Evolutionary conservation across 1,284 basidiomycete genomes (phyloP).

Genomic region (Moniliophthora roreri): DNA sequence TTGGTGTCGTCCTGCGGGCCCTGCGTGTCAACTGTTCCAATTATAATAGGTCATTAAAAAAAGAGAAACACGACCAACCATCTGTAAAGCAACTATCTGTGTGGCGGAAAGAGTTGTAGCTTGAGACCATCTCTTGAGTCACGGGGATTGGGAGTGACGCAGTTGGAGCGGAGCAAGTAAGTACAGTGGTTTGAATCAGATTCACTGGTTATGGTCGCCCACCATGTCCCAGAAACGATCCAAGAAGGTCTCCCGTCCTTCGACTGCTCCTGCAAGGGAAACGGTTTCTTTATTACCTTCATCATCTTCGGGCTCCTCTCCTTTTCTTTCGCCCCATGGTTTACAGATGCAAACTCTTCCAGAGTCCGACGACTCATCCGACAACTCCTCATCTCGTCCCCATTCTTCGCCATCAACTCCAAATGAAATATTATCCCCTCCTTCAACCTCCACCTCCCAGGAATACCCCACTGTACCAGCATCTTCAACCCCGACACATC

Average conservation of each 20-base stretch:
- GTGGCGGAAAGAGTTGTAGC: too few relatives aligned
- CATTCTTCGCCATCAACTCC: constrained; percentile 12
- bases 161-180: too few relatives aligned
- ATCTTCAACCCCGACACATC: background rate
- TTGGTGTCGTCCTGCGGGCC: too few relatives aligned
- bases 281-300: constrained; percentile 12
- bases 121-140: too few relatives aligned
- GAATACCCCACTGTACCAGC: background rate
- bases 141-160: too few relatives aligned
- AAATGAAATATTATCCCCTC: constrained; percentile 6
- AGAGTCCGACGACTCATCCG: constrained; percentile 15
- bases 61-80: too few relatives aligned
- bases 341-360: constrained; percentile 15
- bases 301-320: constrained; percentile 5
- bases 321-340: background rate
- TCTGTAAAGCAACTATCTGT: too few relatives aligned
- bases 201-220: background rate
- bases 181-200: too few relatives aligned
- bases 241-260: constrained; percentile 15
- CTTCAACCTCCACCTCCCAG: background rate
- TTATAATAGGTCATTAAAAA: too few relatives aligned
- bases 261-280: constrained; percentile 17
- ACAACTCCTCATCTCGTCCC: constrained; percentile 9
- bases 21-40: too few relatives aligned
- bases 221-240: constrained; percentile 13